Evolutionary conservation across 768 basidiomycete genomes (phyloP).

Genomic region (Naganishia onofrii): DNA sequence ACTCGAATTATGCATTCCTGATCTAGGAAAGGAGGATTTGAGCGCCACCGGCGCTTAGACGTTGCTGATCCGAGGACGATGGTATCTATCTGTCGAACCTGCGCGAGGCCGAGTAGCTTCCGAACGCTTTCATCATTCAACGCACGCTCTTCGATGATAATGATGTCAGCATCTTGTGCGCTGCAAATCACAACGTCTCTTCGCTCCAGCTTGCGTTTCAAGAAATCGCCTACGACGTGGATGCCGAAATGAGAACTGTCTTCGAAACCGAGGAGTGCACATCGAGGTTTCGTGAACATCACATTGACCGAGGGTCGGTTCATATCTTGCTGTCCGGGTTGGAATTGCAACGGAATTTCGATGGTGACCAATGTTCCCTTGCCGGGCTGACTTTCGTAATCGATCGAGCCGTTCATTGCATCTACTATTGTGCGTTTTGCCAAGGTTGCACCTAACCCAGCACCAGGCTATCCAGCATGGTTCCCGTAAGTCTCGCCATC

Average conservation of each 20-base stretch:
- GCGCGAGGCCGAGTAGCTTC: not conserved
- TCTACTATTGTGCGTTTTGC: slow-evolving; percentile 48
- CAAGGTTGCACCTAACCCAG: slow-evolving; percentile 43
- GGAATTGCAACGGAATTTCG: slow-evolving; percentile 40
- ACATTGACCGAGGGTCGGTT: not conserved
- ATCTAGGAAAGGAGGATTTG: slow-evolving; percentile 6
- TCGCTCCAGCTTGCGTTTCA: slow-evolving; percentile 14
- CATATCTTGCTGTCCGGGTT: not conserved
- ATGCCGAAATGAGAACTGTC: slow-evolving; percentile 12
- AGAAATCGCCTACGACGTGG: slow-evolving; percentile 10
- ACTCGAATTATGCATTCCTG: slow-evolving; percentile 2
- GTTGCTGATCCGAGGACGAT: slow-evolving; percentile 11
- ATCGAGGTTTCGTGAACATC: not conserved
- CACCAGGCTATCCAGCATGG: slow-evolving; percentile 32
- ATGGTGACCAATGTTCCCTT: slow-evolving; percentile 46
- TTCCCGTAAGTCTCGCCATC: not conserved
- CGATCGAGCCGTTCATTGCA: slow-evolving; percentile 44
- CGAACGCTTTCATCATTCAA: not conserved
- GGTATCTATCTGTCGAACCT: not conserved
- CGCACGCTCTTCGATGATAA: slow-evolving; percentile 18
- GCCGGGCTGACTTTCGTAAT: slow-evolving; percentile 38
- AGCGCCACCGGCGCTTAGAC: slow-evolving; percentile 9
- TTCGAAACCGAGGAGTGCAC: slow-evolving; percentile 7
- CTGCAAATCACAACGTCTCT: not conserved
- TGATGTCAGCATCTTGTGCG: not conserved